phyloP scores from a whole-genome alignment of 306 rosid genomes.

The Rosa chinensis region DNA sequence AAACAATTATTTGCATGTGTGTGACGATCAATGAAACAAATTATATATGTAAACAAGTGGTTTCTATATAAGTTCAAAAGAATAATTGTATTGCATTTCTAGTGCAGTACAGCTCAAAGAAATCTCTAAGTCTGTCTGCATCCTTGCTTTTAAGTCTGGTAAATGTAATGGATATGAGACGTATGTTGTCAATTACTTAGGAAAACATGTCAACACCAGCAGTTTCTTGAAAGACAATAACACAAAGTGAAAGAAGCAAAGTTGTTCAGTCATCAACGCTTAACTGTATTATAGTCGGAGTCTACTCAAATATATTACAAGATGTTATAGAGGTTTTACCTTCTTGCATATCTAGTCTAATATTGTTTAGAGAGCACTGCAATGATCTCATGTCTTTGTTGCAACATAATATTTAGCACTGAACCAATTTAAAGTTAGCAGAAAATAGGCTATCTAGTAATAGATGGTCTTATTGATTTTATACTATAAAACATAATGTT shows the following conservation, averaged over 20 bases:
- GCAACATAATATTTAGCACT: not conserved
- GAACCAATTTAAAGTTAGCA: not conserved
- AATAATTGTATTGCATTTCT: conserved; percentile 31
- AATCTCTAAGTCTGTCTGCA: conserved; percentile 1
- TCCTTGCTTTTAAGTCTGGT: conserved; percentile 6
- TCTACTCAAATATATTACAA: not conserved
- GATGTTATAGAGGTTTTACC: conserved; percentile 1
- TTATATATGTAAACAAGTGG: conserved; percentile 42
- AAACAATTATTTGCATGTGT: conserved; percentile 36
- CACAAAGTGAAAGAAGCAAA: not conserved
- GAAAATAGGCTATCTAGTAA: not conserved
- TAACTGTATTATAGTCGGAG: not conserved
- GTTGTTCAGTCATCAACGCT: not conserved
- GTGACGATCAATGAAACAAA: conserved; percentile 34
- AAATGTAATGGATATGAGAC: conserved; percentile 5
- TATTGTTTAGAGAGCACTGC: not conserved
- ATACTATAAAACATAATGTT: no score
- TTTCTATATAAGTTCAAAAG: conserved; percentile 19
- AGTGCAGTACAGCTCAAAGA: conserved; percentile 5
- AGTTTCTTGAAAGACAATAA: not conserved
- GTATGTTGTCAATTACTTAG: not conserved
- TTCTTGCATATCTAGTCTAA: conserved; percentile 7
- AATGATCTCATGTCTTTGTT: not conserved
- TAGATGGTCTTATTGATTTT: not conserved
- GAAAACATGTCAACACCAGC: conserved; percentile 6